These are phyloP conservation scores for Infundibulicybe gibba DNA, from an alignment of 768 basidiomycete species.

Conservation along the genomic window DNA sequence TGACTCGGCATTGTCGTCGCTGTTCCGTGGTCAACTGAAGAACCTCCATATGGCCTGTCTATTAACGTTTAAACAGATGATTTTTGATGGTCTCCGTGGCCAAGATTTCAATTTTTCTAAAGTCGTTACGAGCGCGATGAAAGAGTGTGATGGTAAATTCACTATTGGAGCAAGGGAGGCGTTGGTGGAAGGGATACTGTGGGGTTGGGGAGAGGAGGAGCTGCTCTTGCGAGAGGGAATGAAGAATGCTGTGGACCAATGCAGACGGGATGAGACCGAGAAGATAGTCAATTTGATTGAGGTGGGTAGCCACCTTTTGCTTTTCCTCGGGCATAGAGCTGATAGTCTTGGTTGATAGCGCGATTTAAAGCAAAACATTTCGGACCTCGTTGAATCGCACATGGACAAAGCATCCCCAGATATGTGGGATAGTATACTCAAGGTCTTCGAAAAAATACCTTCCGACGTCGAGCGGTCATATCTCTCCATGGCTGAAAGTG, in stretches of 20 bases:
- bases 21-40: slow-evolving; percentile 95
- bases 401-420: slow-evolving; percentile 71
- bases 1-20: slow-evolving; percentile 73
- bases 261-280: slow-evolving; percentile 95
- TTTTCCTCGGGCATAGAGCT: background rate
- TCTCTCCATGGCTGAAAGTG: slow-evolving; percentile 86
- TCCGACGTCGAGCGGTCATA: slow-evolving; percentile 77
- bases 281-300: slow-evolving; percentile 97
- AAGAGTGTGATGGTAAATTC: slow-evolving; percentile 64
- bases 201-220: slow-evolving; percentile 87
- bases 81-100: slow-evolving; percentile 70
- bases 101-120: slow-evolving; percentile 88
- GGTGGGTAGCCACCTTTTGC: slow-evolving; percentile 40
- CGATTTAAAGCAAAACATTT: slow-evolving; percentile 83
- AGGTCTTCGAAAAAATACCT: slow-evolving; percentile 64
- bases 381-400: slow-evolving; percentile 88
- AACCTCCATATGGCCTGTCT: slow-evolving; percentile 87
- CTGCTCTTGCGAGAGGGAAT: slow-evolving; percentile 77
- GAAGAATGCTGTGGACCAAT: slow-evolving; percentile 75
- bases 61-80: slow-evolving; percentile 70
- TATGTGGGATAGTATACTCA: slow-evolving; percentile 93
- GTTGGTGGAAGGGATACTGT: slow-evolving; percentile 62
- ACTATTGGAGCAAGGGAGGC: slow-evolving; percentile 67
- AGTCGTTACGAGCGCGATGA: slow-evolving; percentile 64
- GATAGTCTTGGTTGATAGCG: slow-evolving; percentile 49